Conservation (phyloP, 192 early-diverging fungal species). For the Coemansia brasiliensis region DNA sequence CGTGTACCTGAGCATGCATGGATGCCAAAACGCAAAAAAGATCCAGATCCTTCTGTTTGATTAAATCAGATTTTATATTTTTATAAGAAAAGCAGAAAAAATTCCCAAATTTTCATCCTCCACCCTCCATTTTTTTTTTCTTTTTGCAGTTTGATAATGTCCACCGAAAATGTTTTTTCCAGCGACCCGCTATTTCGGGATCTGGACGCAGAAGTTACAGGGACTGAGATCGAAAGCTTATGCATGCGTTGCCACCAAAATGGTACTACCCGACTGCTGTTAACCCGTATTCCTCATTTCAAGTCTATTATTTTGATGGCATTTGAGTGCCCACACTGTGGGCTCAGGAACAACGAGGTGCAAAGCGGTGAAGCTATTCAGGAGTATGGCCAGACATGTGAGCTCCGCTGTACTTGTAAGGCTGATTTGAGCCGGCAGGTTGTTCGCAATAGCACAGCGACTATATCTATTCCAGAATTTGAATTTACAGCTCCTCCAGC, state of each 20-base stretch:
- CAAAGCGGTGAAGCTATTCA: slow-evolving; percentile 82
- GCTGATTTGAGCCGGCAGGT: slow-evolving; percentile 88
- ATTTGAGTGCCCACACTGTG: slow-evolving; percentile 88
- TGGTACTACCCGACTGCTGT: slow-evolving; percentile 81
- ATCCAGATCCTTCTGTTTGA: neutral
- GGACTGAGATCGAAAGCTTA: slow-evolving; percentile 83
- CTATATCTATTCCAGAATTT: slow-evolving; percentile 76
- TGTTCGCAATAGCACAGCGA: slow-evolving; percentile 81
- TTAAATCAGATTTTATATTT: too few relatives aligned
- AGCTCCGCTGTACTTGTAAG: slow-evolving; percentile 64
- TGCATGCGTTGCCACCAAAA: slow-evolving; percentile 92
- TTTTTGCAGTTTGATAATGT: neutral
- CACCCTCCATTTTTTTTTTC: slow-evolving; percentile 4
- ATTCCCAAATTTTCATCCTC: too few relatives aligned
- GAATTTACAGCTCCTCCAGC: slow-evolving; percentile 88
- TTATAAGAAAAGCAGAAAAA: too few relatives aligned
- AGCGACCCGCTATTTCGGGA: slow-evolving; percentile 63
- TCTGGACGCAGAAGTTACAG: slow-evolving; percentile 62
- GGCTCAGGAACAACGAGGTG: slow-evolving; percentile 84
- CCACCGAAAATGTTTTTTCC: neutral
- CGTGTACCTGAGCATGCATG: slow-evolving; percentile 36
- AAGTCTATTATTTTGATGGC: slow-evolving; percentile 81
- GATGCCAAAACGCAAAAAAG: slow-evolving; percentile 34
- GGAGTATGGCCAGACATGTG: slow-evolving; percentile 74
- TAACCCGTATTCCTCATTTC: slow-evolving; percentile 93